Evolutionary conservation across 345 rosid genomes (phyloP), one percentile per base, ranked within the genome.

Genomic region (Eucalyptus cloeziana): DNA sequence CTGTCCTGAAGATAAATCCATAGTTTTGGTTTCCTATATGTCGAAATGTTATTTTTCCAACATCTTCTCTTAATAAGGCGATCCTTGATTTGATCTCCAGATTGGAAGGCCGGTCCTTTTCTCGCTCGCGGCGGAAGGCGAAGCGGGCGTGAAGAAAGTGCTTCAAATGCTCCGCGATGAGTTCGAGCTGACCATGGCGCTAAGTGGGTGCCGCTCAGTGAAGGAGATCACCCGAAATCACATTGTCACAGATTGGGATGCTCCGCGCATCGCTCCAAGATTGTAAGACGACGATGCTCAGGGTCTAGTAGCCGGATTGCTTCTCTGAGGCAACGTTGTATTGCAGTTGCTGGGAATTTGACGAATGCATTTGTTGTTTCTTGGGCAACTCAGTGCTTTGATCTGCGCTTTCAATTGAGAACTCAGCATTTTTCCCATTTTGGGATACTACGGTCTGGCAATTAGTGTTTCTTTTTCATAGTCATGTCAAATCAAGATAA

Each of bases 171-270:
- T 97, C 7, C 93, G 90, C 3, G 95, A 96, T 13, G 99, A 97
- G 92, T 93, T 97, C 19, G 98, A 97, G 92, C 91, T 97, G 22
- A 96, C 99, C 37, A 97, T 97, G 99, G 96, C 98, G 27, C 91
- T 96, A 19, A 93, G 95, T 83, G 99, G 99, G 2, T 97, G 97
- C 90, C 95, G 97, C 89, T 95, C 97, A 2, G 90, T 97, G 30
- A 94, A 92, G 88, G 98, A 96, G 94, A 96, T 97, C 40, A 95
- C 94, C 24, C 94, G 99, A 10, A 88, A 93, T 92, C 98, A 96
- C 91, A 91, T 97, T 37, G 88, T 88, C n/a, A 87, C 98, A 0
- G 94, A 95, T 37, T 95, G 97, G 98, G 98, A 97, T 83, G 24
- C 22, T 88, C 98, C 96, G 79, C 93, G 88, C 49, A 83, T 87